Evolutionary conservation across 768 basidiomycete genomes (phyloP).

Genomic region (Dacryopinax primogenitus): DNA sequence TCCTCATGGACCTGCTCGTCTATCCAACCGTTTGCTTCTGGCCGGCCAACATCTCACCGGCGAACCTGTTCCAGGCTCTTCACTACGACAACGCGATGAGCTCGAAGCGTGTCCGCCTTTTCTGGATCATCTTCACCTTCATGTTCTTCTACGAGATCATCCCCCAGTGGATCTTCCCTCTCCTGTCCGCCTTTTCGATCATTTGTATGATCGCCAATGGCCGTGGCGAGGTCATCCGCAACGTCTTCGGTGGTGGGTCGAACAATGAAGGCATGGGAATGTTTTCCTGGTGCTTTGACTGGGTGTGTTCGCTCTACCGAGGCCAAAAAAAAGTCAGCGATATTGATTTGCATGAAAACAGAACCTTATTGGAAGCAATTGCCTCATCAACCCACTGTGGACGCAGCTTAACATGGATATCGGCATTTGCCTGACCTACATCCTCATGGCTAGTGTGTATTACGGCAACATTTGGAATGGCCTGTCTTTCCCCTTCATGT

Average conservation of each 20-base stretch:
- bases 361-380: slow-evolving; percentile 8
- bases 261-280: slow-evolving; percentile 30
- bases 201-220: slow-evolving; percentile 27
- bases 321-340: too few species aligned
- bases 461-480: slow-evolving; percentile 23
- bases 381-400: slow-evolving; percentile 24
- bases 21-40: slow-evolving; percentile 18
- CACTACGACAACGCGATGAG: slow-evolving; percentile 22
- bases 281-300: slow-evolving; percentile 21
- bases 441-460: slow-evolving; percentile 21
- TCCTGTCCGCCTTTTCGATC: slow-evolving; percentile 24
- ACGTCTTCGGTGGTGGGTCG: slow-evolving; percentile 30
- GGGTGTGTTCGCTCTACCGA: too few species aligned
- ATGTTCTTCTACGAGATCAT: slow-evolving; percentile 29
- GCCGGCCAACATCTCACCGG: slow-evolving; percentile 22
- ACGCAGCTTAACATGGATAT: slow-evolving; percentile 22
- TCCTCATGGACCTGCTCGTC: slow-evolving; percentile 18
- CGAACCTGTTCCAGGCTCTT: slow-evolving; percentile 25
- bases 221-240: slow-evolving; percentile 24
- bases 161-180: slow-evolving; percentile 30
- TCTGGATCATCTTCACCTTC: slow-evolving; percentile 24
- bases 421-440: slow-evolving; percentile 17
- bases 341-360: background rate
- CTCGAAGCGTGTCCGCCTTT: slow-evolving; percentile 23
- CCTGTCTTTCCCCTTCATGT: slow-evolving; percentile 25